These are phyloP conservation scores for Rhynchosporium graminicola DNA, from an alignment of 2,329 filamentous ascomycete species.

Conservation along the genomic window DNA sequence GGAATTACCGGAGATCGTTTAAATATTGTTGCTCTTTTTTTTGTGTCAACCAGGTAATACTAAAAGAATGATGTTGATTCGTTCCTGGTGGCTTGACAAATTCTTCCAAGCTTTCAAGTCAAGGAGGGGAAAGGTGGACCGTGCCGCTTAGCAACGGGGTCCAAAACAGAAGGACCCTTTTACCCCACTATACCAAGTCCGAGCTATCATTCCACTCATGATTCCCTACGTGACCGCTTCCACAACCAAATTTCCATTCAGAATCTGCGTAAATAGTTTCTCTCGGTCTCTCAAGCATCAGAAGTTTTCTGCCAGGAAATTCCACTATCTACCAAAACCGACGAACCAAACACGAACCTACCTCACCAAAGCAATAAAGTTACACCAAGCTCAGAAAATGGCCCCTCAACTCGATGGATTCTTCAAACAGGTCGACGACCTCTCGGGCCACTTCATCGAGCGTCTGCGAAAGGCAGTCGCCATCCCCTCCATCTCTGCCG, in stretches of 20 bases:
- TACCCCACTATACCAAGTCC: conserved; percentile 6
- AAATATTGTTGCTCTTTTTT: not conserved
- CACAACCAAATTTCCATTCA: not conserved
- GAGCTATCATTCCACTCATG: conserved; percentile 7
- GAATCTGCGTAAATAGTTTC: not conserved
- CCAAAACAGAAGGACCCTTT: conserved; percentile 6
- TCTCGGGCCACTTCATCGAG: conserved; percentile 82
- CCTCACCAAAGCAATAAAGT: conserved; percentile 33
- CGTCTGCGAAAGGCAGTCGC: conserved; percentile 89
- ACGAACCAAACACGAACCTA: conserved; percentile 25
- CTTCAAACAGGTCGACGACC: conserved; percentile 86
- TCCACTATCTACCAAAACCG: not conserved
- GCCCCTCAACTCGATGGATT: conserved; percentile 87
- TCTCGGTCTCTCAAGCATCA: not conserved
- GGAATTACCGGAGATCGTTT: no score
- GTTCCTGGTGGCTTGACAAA: not conserved
- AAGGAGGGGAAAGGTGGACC: not conserved
- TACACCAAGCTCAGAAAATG: conserved; percentile 68
- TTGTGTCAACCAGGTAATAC: not conserved
- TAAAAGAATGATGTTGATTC: conserved; percentile 4
- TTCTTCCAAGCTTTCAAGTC: not conserved
- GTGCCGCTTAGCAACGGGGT: conserved; percentile 8
- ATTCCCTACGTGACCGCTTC: conserved; percentile 4
- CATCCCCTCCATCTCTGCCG: conserved; percentile 93
- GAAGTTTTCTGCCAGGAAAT: not conserved